A percentile compares a stretch with the other conserved stretches of the same genome.
phyloP scores from a whole-genome alignment of 2,329 filamentous ascomycete species.

The Fusarium pilosicola region DNA sequence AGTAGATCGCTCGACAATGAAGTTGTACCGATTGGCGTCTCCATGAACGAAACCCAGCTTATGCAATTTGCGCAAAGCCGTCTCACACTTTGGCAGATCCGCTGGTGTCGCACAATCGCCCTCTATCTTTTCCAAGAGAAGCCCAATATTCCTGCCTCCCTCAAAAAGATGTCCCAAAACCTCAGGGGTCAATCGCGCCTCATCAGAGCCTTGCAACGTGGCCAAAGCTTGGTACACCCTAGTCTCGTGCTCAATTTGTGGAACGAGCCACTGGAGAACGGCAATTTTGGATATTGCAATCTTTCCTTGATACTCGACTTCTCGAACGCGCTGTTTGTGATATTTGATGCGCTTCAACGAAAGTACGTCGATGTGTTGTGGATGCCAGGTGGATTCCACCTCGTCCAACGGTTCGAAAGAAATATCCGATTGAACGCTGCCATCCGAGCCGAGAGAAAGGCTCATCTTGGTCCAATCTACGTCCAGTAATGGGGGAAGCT shows the following conservation, averaged over 20 bases:
- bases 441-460: neutral
- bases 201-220: neutral
- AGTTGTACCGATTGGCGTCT: neutral
- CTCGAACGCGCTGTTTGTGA: neutral
- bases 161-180: neutral
- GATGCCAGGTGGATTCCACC: neutral
- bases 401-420: neutral
- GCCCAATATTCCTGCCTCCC: rapidly evolving
- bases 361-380: neutral
- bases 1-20: neutral
- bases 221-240: neutral
- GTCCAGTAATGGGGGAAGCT: neutral
- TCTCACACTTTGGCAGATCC: neutral
- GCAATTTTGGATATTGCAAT: neutral
- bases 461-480: neutral
- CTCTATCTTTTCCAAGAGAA: neutral
- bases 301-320: neutral
- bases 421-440: neutral
- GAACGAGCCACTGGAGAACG: neutral
- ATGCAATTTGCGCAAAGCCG: neutral
- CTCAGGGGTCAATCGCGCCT: rapidly evolving
- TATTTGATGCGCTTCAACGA: neutral
- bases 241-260: neutral
- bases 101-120: neutral
- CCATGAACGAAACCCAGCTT: neutral